phyloP scores from a whole-genome alignment of 1,284 basidiomycete genomes.

The Austropuccinia psidii region DNA sequence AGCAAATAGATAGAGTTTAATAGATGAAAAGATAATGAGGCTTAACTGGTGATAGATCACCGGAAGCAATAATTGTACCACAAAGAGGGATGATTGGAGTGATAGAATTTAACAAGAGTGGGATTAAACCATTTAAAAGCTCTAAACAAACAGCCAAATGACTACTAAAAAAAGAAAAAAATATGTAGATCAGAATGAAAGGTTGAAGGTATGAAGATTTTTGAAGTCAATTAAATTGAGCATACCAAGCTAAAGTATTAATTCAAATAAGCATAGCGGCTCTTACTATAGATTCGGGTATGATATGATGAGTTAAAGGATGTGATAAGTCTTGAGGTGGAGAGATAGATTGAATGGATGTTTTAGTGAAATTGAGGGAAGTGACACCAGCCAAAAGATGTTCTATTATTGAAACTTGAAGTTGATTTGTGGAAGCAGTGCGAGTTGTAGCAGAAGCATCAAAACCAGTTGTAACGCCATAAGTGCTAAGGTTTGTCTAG shows the following conservation, averaged over 20 bases:
- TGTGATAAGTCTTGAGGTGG: constrained; percentile 1
- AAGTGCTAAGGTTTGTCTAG: constrained; percentile 41
- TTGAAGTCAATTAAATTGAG: too few species aligned
- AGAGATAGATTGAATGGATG: constrained; percentile 41
- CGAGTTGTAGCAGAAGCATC: constrained; percentile 58
- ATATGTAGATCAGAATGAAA: too few species aligned
- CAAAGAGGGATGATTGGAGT: constrained; percentile 75
- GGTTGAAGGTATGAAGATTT: not conserved
- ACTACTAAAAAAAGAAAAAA: constrained; percentile 48
- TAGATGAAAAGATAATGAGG: constrained; percentile 15
- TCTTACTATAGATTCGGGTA: constrained; percentile 83
- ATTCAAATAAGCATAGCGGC: constrained; percentile 77
- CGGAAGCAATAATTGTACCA: constrained; percentile 71
- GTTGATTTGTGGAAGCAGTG: constrained; percentile 60
- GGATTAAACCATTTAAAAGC: constrained; percentile 68
- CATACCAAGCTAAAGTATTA: constrained; percentile 65
- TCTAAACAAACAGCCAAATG: constrained; percentile 77
- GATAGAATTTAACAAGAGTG: constrained; percentile 63
- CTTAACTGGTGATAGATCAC: constrained; percentile 50
- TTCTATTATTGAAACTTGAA: constrained; percentile 68
- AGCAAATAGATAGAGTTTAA: not conserved
- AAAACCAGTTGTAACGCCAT: constrained; percentile 35
- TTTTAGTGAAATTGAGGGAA: constrained; percentile 51
- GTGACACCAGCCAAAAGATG: constrained; percentile 65
- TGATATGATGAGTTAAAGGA: constrained; percentile 56